Evolutionary conservation across 768 basidiomycete genomes (phyloP).

Genomic region (Leccinum aurantiacum): DNA sequence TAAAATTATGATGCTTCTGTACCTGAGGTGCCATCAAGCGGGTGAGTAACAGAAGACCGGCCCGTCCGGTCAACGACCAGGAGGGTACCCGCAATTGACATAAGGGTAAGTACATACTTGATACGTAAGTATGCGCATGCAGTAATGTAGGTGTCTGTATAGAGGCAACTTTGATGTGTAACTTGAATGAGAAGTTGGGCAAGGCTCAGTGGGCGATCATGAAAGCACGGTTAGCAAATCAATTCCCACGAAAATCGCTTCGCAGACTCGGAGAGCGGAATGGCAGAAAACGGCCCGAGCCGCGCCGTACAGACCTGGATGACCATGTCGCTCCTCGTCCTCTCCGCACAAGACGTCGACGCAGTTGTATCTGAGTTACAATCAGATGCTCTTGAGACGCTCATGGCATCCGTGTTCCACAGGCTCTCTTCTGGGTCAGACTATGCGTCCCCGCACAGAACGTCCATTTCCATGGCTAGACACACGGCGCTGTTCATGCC

Average conservation of each 20-base stretch:
- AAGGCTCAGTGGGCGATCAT: no score
- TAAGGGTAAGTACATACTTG: no score
- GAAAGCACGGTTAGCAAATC: no score
- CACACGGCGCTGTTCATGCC: conserved; percentile 85
- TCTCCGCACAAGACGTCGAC: conserved; percentile 61
- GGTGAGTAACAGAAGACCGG: neutral
- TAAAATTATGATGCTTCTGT: no score
- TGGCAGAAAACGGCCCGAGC: neutral
- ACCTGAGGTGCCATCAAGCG: neutral
- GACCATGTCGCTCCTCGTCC: conserved; percentile 52
- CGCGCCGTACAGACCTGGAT: neutral
- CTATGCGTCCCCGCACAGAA: conserved; percentile 54
- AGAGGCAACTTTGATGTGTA: no score
- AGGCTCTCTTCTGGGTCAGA: conserved; percentile 38
- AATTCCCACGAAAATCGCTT: no score
- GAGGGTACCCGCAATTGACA: neutral
- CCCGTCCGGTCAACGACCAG: neutral
- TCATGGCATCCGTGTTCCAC: conserved; percentile 62
- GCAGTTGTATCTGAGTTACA: conserved; percentile 44
- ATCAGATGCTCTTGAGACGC: conserved; percentile 45
- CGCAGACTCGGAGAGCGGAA: no score
- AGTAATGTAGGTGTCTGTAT: no score
- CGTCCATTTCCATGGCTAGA: conserved; percentile 47
- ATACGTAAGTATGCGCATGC: neutral
- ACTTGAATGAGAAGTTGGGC: no score